Conservation (phyloP, 352 stramenopile genomes). For the Globisporangium paroecandrum region DNA sequence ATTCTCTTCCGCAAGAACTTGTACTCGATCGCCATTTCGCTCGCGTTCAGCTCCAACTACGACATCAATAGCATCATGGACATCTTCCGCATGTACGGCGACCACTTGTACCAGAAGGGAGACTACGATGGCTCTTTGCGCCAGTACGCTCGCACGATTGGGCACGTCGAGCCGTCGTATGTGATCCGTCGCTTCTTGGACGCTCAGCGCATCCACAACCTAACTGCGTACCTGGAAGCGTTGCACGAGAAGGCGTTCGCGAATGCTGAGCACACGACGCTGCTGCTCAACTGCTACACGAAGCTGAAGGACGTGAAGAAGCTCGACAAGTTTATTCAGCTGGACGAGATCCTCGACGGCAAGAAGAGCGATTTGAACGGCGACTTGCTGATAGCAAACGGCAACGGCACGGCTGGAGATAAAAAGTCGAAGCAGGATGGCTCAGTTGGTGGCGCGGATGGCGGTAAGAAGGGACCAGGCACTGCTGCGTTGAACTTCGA, state of each 20-base stretch:
- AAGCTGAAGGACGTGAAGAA: constrained; percentile 94
- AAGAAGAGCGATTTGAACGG: constrained; percentile 32
- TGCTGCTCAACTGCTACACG: constrained; percentile 95
- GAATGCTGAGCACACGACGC: constrained; percentile 90
- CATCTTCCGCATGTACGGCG: constrained; percentile 96
- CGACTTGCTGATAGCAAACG: constrained; percentile 22
- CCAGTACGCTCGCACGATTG: constrained; percentile 97
- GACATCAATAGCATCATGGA: constrained; percentile 95
- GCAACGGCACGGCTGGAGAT: constrained; percentile 1
- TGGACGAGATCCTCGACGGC: constrained; percentile 67
- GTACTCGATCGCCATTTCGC: constrained; percentile 96
- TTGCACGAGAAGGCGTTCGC: constrained; percentile 90
- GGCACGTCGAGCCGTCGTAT: constrained; percentile 96
- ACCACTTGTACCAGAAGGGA: constrained; percentile 97
- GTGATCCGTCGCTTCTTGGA: constrained; percentile 98
- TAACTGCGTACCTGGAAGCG: constrained; percentile 96
- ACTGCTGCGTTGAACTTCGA: constrained; percentile 74
- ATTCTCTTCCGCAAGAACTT: constrained; percentile 97
- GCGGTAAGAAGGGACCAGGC: constrained; percentile 26
- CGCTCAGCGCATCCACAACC: constrained; percentile 94
- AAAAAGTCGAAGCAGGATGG: constrained; percentile 22
- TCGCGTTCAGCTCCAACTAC: constrained; percentile 95
- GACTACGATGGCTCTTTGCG: constrained; percentile 94
- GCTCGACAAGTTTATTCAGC: constrained; percentile 89
- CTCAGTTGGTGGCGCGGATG: constrained; percentile 11